Conservation (phyloP, 306 rosid species). For the Fragaria iinumae region DNA sequence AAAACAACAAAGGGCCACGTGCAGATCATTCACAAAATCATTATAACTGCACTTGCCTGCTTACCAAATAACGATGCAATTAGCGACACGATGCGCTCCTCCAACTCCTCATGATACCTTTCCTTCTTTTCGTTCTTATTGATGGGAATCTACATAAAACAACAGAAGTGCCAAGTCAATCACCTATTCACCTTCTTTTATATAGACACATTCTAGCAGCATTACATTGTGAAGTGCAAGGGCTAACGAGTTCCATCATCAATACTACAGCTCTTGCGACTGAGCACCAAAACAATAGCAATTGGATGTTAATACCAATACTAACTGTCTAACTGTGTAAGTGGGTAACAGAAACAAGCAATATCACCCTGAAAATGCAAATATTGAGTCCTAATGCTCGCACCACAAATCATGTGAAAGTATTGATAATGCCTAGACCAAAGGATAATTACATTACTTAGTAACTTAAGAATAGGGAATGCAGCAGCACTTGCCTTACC, state of each 20-base stretch:
- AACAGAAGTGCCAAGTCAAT: neutral
- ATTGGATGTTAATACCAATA: neutral
- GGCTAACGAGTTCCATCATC: neutral
- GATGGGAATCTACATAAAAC: slow-evolving; percentile 51
- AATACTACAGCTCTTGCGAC: neutral
- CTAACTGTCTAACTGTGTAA: neutral
- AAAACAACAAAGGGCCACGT: neutral
- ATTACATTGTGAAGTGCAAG: neutral
- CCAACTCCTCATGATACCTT: slow-evolving; percentile 86
- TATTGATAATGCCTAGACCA: neutral
- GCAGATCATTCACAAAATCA: neutral
- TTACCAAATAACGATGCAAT: slow-evolving; percentile 94
- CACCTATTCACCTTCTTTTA: neutral
- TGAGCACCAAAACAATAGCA: neutral
- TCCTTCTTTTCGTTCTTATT: slow-evolving; percentile 88
- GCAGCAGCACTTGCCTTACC: slow-evolving; percentile 72
- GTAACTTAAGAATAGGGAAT: neutral
- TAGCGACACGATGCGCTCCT: slow-evolving; percentile 81
- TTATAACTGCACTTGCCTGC: slow-evolving; percentile 56
- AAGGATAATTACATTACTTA: neutral
- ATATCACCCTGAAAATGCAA: neutral
- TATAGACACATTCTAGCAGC: neutral
- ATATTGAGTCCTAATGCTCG: neutral
- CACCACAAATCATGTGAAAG: neutral
- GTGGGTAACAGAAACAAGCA: neutral